Percentiles rank a stretch among this genome's conserved stretches.
Conservation (phyloP, 2,329 filamentous ascomycete species). For the Erysiphe pisi region DNA sequence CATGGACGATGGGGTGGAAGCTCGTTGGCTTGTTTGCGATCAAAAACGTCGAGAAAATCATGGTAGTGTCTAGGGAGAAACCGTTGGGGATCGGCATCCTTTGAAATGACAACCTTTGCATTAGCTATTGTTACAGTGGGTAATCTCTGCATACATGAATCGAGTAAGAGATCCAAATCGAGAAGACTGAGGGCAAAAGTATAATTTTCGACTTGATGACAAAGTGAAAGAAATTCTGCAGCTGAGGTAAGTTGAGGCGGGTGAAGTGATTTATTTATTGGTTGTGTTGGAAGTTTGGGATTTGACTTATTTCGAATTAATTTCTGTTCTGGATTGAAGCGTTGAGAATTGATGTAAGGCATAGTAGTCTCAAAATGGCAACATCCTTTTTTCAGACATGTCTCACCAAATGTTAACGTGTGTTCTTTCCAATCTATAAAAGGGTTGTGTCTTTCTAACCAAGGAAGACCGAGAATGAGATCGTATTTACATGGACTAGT, state of each 20-base stretch:
- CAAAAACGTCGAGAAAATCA: background rate
- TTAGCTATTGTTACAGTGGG: background rate
- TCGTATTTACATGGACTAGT: background rate
- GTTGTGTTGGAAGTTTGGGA: too few relatives aligned
- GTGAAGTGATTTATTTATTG: too few relatives aligned
- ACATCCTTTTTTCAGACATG: background rate
- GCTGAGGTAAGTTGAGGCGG: too few relatives aligned
- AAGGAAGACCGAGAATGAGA: background rate
- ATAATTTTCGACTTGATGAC: background rate
- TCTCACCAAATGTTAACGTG: background rate
- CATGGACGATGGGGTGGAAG: background rate
- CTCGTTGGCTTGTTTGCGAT: background rate
- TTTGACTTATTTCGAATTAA: too few relatives aligned
- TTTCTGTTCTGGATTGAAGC: too few relatives aligned
- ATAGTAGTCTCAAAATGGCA: background rate
- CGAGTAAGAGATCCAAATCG: background rate
- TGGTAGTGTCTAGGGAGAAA: background rate
- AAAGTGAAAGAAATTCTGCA: background rate
- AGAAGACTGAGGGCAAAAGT: background rate
- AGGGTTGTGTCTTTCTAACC: slow-evolving; percentile 1
- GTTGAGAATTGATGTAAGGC: background rate
- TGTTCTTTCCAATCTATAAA: slow-evolving; percentile 20
- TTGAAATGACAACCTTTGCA: background rate
- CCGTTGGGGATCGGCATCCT: background rate
- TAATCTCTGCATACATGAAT: background rate